Percentiles rank a stretch among this genome's conserved stretches.
Conservation (phyloP, 2,329 filamentous ascomycete genomes). For the Sclerotinia spermophila region DNA sequence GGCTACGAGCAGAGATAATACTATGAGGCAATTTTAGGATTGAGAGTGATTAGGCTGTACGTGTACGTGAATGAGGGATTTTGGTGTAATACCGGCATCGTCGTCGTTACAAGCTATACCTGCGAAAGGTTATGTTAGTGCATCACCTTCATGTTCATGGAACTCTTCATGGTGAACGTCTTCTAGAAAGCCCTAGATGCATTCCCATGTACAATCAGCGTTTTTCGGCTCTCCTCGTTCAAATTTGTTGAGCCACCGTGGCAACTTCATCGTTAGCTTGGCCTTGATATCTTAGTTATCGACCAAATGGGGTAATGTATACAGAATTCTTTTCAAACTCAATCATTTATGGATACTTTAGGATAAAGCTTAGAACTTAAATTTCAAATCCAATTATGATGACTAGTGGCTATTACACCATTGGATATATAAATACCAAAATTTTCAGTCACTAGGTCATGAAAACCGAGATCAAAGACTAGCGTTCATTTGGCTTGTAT, state of each 20-base stretch:
- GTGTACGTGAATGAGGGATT: too few species aligned
- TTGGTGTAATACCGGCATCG: too few species aligned
- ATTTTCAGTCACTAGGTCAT: neutral
- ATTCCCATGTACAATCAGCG: neutral
- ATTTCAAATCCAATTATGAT: fast-evolving
- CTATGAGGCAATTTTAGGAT: neutral
- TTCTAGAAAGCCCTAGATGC: neutral
- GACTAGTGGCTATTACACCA: neutral
- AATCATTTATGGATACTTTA: neutral
- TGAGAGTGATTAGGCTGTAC: too few species aligned
- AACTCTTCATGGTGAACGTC: neutral
- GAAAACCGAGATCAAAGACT: neutral
- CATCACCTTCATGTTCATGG: neutral
- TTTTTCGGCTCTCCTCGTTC: neutral
- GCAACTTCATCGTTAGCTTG: neutral
- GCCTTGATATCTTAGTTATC: neutral
- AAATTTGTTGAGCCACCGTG: neutral
- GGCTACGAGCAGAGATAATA: neutral
- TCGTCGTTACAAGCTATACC: too few species aligned
- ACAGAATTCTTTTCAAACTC: neutral
- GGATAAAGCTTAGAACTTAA: neutral
- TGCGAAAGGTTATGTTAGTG: neutral
- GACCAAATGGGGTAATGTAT: neutral
- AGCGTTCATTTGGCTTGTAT: neutral
- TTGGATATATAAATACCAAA: neutral